Percentiles rank a stretch among this genome's conserved stretches.
These are phyloP conservation scores for Phragmites australis DNA, from an alignment of 176 grass and related monocot species.

Conservation along the genomic window DNA sequence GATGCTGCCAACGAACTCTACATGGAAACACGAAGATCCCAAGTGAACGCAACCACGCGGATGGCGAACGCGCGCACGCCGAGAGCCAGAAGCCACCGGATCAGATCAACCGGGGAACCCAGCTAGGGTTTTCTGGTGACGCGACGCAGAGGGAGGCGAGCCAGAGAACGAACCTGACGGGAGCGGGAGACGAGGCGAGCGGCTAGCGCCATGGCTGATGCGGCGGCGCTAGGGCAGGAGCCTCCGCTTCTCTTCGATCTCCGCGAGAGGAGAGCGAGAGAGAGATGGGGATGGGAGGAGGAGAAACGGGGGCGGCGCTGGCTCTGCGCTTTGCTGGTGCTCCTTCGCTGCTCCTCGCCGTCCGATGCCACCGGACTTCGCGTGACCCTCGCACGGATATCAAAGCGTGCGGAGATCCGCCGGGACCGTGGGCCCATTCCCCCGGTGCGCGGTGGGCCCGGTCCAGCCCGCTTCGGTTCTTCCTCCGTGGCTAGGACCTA, in stretches of 20 bases:
- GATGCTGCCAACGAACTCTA: not conserved
- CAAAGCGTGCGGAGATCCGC: not conserved
- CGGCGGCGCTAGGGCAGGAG: conserved; percentile 31
- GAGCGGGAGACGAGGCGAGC: conserved; percentile 77
- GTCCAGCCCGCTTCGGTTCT: conserved; percentile 15
- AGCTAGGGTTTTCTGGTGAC: not conserved
- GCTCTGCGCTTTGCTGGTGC: conserved; percentile 41
- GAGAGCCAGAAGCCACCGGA: not conserved
- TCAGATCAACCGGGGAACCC: conserved; percentile 43
- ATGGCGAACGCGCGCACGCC: not conserved
- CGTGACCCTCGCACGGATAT: not conserved
- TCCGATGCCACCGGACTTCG: conserved; percentile 13
- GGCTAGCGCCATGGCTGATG: conserved; percentile 75
- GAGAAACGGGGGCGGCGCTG: conserved; percentile 36
- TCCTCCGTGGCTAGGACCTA: conserved; percentile 8
- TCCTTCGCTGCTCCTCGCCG: not conserved
- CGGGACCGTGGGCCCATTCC: not conserved
- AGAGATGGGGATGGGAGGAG: conserved; percentile 17
- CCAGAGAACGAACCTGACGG: conserved; percentile 55
- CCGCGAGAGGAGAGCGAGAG: not conserved
- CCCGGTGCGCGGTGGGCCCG: not conserved
- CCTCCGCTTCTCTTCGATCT: conserved; percentile 43
- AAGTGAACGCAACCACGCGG: not conserved
- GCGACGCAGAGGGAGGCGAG: not conserved
- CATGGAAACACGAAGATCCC: not conserved